Base-by-base conservation (phyloP, 805 yeast species). In the Scheffersomyces lignosus region DNA sequence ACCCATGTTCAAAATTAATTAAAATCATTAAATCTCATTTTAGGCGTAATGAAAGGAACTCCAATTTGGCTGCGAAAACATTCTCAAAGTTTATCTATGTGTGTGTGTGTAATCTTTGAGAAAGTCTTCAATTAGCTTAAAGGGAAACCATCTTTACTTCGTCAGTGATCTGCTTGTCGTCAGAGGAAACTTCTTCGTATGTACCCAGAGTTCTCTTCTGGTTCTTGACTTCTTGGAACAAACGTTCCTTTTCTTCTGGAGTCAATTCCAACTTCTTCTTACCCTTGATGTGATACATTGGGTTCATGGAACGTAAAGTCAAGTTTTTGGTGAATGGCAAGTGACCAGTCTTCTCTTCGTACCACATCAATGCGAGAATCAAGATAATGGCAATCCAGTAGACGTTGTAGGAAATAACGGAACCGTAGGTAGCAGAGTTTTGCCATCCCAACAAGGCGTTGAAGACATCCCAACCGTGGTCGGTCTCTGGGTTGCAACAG, bases 381-480 rank as follows among this genome's bases (percentile, higher is more conserved):
- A 68, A 43, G 44, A 84, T 83, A 37, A 88, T 59, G 27, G 66
- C 62, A 37, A 90, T 51, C 99, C 99, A 91, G 73, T 91, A 91
- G 45, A 83, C 47, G 68, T 88, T 89, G 73, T 91, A 91, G 33
- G 90, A 78, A 36, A 91, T 68, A 41, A 91, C 90, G 4, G 96
- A 87, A 39, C 97, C 96, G 59, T 87, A 77, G 48, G 96, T 88
- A 41, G 96, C 98, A 36, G 96, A 78, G 67, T 91, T 91, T 70
- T 89, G 96, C 99, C 99, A 91, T 45, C 98, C 99, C 46, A 91
- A 71, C 39, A 91, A 64, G 18, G 97, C 87, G 58, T 91, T 91
- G 76, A 91, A 91, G 44, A 91, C 81, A 77, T 89, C 96, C 98
- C 98, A 91, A 70, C 97, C 98, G 51, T 83, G 81, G 65, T 84